A percentile compares a stretch with the other conserved stretches of the same genome.
Evolutionary conservation across 441 rosid species (phyloP).

Genomic region (Corymbia citriodora): DNA sequence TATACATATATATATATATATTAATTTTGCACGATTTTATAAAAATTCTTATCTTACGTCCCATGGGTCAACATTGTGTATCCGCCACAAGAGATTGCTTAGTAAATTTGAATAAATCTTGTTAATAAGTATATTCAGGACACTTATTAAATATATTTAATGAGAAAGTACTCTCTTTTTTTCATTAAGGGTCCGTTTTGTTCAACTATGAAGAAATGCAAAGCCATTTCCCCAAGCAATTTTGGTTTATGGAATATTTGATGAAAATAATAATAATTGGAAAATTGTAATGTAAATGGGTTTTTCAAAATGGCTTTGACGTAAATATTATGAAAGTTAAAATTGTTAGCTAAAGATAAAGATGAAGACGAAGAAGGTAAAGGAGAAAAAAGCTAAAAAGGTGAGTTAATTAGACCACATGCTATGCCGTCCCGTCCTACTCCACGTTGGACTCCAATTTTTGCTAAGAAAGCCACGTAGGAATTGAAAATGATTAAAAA

Average conservation of each 20-base stretch:
- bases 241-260: too few relatives aligned
- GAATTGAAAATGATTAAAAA: not conserved
- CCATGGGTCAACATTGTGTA: not conserved
- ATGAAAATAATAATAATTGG: too few relatives aligned
- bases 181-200: not conserved
- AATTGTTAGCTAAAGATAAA: not conserved
- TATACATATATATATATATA: too few relatives aligned
- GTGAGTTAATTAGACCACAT: not conserved
- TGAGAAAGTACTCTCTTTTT: not conserved
- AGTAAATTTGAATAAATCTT: not conserved
- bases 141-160: not conserved
- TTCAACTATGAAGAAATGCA: too few relatives aligned
- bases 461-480: not conserved
- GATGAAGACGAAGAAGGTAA: not conserved
- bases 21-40: not conserved
- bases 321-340: not conserved
- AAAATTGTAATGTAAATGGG: too few relatives aligned
- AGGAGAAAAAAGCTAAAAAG: not conserved
- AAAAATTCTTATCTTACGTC: not conserved
- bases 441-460: not conserved
- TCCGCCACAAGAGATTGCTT: not conserved
- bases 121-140: too few relatives aligned
- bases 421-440: not conserved
- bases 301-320: too few relatives aligned
- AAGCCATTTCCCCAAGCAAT: too few relatives aligned